These are phyloP conservation scores for Gigaspora rosea DNA, from an alignment of 192 early-diverging fungal genomes.

Conservation along the genomic window DNA sequence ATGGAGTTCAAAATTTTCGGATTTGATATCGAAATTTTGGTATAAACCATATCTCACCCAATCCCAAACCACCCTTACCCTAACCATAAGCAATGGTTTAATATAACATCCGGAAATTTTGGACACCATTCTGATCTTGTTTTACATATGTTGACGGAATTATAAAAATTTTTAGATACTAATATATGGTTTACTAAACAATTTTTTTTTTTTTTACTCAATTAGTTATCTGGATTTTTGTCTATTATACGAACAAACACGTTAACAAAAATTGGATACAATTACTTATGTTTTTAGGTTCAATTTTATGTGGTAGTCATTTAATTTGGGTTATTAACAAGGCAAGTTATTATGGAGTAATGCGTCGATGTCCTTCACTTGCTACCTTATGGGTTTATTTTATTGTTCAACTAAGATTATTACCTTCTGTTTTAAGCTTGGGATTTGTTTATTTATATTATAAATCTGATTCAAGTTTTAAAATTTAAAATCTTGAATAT, in stretches of 20 bases:
- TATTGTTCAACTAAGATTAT: constrained; percentile 43
- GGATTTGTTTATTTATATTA: constrained; percentile 35
- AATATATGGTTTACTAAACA: neutral
- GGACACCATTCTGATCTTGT: no score
- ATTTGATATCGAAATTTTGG: no score
- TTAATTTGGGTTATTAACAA: constrained; percentile 58
- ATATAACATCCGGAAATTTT: no score
- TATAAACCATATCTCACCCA: no score
- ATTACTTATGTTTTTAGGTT: constrained; percentile 46
- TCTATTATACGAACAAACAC: constrained; percentile 32
- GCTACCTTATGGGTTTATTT: constrained; percentile 68
- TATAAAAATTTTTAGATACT: neutral
- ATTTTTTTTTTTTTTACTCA: neutral
- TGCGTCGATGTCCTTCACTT: constrained; percentile 66
- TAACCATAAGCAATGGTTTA: no score
- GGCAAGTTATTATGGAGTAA: constrained; percentile 62
- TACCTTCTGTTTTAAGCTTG: constrained; percentile 40
- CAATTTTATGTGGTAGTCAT: constrained; percentile 53
- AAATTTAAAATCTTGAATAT: no score
- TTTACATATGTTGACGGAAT: neutral
- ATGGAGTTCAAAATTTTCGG: no score
- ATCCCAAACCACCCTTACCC: no score
- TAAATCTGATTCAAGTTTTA: neutral
- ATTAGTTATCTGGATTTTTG: constrained; percentile 25
- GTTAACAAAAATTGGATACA: constrained; percentile 32